Base-by-base conservation (phyloP, 352 stramenopile genomes). In the Albugo laibachii region DNA sequence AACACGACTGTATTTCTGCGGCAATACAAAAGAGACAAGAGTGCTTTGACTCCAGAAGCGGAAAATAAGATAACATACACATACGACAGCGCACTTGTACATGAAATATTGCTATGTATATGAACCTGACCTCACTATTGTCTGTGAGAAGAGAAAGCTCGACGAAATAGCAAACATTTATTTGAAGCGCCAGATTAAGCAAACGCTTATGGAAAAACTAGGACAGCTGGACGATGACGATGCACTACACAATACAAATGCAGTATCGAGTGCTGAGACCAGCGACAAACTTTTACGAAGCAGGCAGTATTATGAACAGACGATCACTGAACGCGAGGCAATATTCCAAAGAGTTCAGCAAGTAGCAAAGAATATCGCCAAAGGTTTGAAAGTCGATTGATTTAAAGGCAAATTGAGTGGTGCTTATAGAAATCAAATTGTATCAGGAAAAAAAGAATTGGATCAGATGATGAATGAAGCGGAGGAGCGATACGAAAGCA, bases 131-230 rank as follows among this genome's bases (percentile, higher is more conserved):
- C 24, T 31, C 3, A 31, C 3, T 31, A 31, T 3, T 41, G 19
- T 11, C 0, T 20, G 15, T 42, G 40, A 27, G 8, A 45, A 85
- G 73, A 50, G 48, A 2, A 56, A 58, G 43, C 48, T 83, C 21
- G 61, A 64, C 18, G 31, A 37, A 16, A 53, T 79, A 36, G 65
- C 83, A 50, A 55, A 64, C 20, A 61, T 69, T 39, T 75, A 77
- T 19, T 55, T 82, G 31, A 47, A 59, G 31, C 76, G 80, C 46
- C 74, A 86, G 48, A 59, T 67, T 41, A 63, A 73, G 37, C 74
- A 86, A 45, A 83, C 82, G 50, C 41, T 86, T 35, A 53, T 86
- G 55, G 71, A 83, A 41, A 74, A 75, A 52, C 57, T 86, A 52
- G 57, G 69, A n/a, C 65, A 81, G n/a, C 54, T 77, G 13, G 59